These are phyloP conservation scores for Paraglomus brasilianum DNA, from an alignment of 192 early-diverging fungal genomes.

Conservation along the genomic window DNA sequence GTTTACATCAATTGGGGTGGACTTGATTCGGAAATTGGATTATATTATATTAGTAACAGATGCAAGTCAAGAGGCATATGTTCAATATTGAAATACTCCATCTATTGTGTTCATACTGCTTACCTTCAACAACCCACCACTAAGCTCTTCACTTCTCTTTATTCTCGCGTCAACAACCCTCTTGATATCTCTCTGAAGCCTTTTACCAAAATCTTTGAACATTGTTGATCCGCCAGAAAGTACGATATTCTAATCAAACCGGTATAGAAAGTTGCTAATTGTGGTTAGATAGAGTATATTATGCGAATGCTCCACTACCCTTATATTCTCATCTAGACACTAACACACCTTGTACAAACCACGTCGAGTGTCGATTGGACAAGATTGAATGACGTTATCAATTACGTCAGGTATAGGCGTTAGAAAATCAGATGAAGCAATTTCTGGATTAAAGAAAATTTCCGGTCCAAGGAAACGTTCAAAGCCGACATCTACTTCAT, in stretches of 20 bases:
- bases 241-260: constrained; percentile 84
- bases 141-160: constrained; percentile 70
- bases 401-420: constrained; percentile 96
- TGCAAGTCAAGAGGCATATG: no score
- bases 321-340: neutral
- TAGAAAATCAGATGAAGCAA: constrained; percentile 93
- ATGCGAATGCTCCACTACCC: constrained; percentile 2
- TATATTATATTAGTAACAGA: constrained; percentile 31
- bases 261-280: neutral
- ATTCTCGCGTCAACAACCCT: constrained; percentile 76
- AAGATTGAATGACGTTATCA: constrained; percentile 93
- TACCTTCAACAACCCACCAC: constrained; percentile 57
- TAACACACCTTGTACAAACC: constrained; percentile 86
- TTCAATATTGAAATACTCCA: no score
- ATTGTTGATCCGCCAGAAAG: constrained; percentile 98
- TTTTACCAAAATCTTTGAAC: constrained; percentile 96
- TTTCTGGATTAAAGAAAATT: constrained; percentile 99
- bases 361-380: constrained; percentile 95
- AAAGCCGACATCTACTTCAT: constrained; percentile 94
- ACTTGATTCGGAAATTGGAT: constrained; percentile 59
- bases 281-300: no score
- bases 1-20: constrained; percentile 90
- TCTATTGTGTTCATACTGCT: no score
- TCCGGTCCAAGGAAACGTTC: constrained; percentile 99
- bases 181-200: constrained; percentile 94